Percentiles rank a stretch among this genome's conserved stretches.
Evolutionary conservation across 768 basidiomycete genomes (phyloP).

Genomic region (Podaxis rugospora): DNA sequence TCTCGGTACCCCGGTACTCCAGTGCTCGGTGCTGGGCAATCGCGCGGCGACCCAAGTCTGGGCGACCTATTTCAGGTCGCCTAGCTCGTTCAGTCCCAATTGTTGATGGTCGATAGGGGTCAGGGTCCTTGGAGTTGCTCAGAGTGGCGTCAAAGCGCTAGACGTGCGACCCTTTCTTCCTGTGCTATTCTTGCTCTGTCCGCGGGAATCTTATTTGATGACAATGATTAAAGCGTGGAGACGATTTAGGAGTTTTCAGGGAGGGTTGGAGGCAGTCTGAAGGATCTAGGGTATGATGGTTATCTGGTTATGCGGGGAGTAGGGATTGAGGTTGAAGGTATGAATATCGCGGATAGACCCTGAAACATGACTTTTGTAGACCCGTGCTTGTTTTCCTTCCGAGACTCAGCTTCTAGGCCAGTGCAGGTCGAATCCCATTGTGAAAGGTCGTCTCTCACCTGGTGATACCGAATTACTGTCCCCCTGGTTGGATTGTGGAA

Average conservation of each 20-base stretch:
- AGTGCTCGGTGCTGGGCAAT: slow-evolving; percentile 1
- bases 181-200: neutral
- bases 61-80: neutral
- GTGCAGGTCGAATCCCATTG: neutral
- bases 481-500: neutral
- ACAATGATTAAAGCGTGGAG: neutral
- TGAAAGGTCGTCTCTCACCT: neutral
- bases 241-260: neutral
- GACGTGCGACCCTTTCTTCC: neutral
- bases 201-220: neutral
- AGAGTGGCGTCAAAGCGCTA: neutral
- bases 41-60: neutral
- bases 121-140: neutral
- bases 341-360: neutral
- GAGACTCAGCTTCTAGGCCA: neutral
- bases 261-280: neutral
- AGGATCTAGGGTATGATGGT: neutral
- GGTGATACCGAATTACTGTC: neutral
- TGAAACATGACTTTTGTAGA: neutral
- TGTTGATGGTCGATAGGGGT: neutral
- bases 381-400: neutral
- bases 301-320: neutral
- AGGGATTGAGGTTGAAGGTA: neutral
- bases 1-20: neutral
- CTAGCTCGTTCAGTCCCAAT: neutral